Evolutionary conservation across 345 rosid species (phyloP).

Genomic region (Citropsis articulata): DNA sequence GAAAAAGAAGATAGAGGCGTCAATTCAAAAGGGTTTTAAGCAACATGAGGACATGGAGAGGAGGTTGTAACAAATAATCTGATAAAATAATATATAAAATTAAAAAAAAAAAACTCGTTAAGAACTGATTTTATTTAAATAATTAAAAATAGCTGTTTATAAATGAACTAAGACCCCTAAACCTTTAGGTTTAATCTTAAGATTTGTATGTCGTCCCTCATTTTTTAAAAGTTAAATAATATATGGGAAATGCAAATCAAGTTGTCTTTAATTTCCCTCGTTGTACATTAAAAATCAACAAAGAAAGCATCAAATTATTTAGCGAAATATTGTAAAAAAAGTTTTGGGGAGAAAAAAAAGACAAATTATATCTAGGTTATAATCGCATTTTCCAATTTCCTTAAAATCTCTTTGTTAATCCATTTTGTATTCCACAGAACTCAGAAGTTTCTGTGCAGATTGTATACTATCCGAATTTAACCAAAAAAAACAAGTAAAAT

Average conservation of each 20-base stretch:
- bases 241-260: background rate
- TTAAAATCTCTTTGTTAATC: background rate
- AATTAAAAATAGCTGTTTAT: too few relatives aligned
- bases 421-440: background rate
- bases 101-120: too few relatives aligned
- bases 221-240: too few relatives aligned
- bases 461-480: background rate
- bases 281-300: too few relatives aligned
- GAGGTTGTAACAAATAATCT: background rate
- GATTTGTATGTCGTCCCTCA: background rate
- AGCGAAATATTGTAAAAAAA: background rate
- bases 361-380: background rate
- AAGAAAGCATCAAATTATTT: background rate
- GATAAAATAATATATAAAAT: too few relatives aligned
- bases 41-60: background rate
- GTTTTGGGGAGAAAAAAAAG: rapidly evolving
- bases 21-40: background rate
- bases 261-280: background rate
- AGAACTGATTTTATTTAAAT: too few relatives aligned
- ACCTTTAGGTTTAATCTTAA: too few relatives aligned
- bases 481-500: too few relatives aligned
- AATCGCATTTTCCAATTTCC: too few relatives aligned
- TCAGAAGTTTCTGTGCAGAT: background rate
- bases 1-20: background rate
- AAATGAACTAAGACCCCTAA: background rate